Base-by-base conservation (phyloP, 441 rosid species). In the Pelargonium cotyledonis region DNA sequence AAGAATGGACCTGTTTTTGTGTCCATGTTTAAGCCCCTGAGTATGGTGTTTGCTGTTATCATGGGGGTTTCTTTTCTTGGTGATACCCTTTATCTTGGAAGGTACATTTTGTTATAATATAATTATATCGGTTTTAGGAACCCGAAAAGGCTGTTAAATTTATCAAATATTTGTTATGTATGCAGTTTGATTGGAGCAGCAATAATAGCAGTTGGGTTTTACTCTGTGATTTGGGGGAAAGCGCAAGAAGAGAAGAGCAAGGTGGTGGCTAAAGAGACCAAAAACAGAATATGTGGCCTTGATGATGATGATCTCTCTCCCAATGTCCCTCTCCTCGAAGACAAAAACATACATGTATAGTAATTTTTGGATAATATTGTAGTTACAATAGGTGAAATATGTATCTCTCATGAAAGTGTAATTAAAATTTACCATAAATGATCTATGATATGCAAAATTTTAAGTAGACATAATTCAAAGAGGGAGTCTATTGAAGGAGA, bases 181-280 rank as follows among this genome's bases (percentile, higher is more conserved):
- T 73, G 86, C 78, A 85, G 88, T 75, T 74, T 81, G 69, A 68
- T 79, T n/a, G 86, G 87, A 73, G 89, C 83, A 60, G 29, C 65
- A 12, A 46, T 78, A 38, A 80, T 83, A 64, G 73, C 79, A 0
- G 40, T 78, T 0, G 87, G 91, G 26, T 82, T 86, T 61, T 84
- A 85, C 70, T 75, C 86, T 7, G 85, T 84, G 67, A 61, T 85
- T 55, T 84, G 88, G 88, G 88, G 88, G 43, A 80, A 86, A 66
- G 73, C 79, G 1, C 70, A 75, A 26, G 29, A 26, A 26, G 29
- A 26, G 29, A 26, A 26, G 29, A 26, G 29, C 1, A 26, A 26
- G 29, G 29, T 26, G 29, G 29, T 26, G 29, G 29, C 29, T 26
- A 26, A 26, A 26, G 29, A 26, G 29, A 26, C 1, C 29, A 26